Percentiles rank a stretch among this genome's conserved stretches.
Conservation (phyloP, 108 stramenopile genomes). For the Bacterosira constricta region DNA sequence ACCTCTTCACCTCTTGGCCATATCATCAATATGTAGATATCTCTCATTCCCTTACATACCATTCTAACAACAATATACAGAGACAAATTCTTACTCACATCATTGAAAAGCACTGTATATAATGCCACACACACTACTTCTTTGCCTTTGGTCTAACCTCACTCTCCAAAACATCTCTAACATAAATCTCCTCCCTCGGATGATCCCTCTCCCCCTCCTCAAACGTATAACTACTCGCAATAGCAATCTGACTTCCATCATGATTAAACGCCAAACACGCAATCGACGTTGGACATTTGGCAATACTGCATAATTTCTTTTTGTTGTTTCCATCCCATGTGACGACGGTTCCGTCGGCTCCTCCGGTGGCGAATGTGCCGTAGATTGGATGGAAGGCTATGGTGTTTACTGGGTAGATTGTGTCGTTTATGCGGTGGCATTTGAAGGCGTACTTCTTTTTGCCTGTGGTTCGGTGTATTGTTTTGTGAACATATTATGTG, state of each 20-base stretch:
- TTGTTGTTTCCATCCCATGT: constrained; percentile 95
- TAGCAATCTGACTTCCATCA: constrained; percentile 85
- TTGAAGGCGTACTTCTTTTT: constrained; percentile 94
- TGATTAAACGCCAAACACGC: constrained; percentile 86
- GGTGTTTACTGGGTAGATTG: constrained; percentile 96
- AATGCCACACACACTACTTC: background rate
- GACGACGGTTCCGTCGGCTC: constrained; percentile 91
- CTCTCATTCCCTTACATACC: background rate
- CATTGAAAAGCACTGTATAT: too few relatives aligned
- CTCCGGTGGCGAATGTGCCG: constrained; percentile 93
- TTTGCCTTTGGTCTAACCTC: constrained; percentile 53
- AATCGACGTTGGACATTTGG: constrained; percentile 84
- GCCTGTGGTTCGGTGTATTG: constrained; percentile 10
- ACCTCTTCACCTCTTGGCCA: background rate
- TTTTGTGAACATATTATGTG: background rate
- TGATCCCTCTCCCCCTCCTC: constrained; percentile 97
- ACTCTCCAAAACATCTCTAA: constrained; percentile 70
- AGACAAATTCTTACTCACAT: too few relatives aligned
- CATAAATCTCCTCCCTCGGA: constrained; percentile 87
- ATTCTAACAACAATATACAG: too few relatives aligned
- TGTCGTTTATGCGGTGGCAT: constrained; percentile 93
- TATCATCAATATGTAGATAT: background rate
- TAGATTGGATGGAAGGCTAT: constrained; percentile 90
- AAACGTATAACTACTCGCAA: constrained; percentile 94
- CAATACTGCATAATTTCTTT: constrained; percentile 68